Percentiles rank a stretch among this genome's conserved stretches.
Conservation (phyloP, 768 basidiomycete species). For the Suillus luteus region DNA sequence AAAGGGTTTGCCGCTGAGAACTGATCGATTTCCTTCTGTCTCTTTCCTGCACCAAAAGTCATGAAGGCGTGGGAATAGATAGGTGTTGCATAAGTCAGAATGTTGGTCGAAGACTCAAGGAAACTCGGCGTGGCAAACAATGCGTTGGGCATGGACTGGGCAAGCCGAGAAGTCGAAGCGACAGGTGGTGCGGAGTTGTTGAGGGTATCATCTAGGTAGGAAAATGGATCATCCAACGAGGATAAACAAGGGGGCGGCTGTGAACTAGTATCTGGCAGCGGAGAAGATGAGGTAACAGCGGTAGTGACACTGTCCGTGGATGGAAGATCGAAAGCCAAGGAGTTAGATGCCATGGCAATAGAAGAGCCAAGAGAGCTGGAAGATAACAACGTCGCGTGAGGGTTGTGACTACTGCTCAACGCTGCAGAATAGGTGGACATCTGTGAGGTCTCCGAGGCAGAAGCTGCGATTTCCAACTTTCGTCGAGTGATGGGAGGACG, state of each 20-base stretch:
- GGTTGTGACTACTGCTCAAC: not conserved
- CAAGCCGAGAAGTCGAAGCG: conserved; percentile 28
- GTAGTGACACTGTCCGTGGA: not conserved
- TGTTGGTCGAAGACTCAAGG: conserved; percentile 37
- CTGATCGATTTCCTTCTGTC: conserved; percentile 82
- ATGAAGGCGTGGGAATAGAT: conserved; percentile 75
- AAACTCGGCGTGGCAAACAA: conserved; percentile 38
- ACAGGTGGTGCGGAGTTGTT: conserved; percentile 27
- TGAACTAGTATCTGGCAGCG: not conserved
- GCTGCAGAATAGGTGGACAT: not conserved
- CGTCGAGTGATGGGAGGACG: conserved; percentile 24
- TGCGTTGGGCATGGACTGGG: conserved; percentile 28
- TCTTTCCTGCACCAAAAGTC: conserved; percentile 84
- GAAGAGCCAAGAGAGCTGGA: not conserved
- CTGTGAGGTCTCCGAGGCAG: conserved; percentile 4
- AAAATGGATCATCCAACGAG: conserved; percentile 54
- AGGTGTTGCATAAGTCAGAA: conserved; percentile 55
- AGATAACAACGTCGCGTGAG: not conserved
- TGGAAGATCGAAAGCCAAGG: not conserved
- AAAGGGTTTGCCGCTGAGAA: conserved; percentile 71
- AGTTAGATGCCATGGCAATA: conserved; percentile 1
- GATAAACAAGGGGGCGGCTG: conserved; percentile 13
- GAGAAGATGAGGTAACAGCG: conserved; percentile 10
- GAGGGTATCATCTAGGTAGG: conserved; percentile 50
- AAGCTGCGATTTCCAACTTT: conserved; percentile 17